phyloP scores from a whole-genome alignment of 257 asterid species.

The Ballota nigra region DNA sequence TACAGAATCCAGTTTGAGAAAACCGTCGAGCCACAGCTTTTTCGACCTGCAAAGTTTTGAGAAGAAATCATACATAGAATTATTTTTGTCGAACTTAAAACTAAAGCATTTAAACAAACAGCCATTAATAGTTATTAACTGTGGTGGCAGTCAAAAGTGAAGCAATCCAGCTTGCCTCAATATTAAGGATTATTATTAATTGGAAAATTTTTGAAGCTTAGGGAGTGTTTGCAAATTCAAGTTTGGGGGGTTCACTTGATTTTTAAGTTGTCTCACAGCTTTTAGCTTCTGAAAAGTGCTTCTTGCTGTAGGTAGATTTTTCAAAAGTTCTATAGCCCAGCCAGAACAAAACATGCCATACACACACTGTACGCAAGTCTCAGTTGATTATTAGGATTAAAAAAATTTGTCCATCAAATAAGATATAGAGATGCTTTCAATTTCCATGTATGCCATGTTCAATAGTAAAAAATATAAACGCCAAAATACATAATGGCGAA shows the following conservation, averaged over 20 bases:
- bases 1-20: constrained; percentile 54
- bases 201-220: not conserved
- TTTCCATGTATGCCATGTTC: no score
- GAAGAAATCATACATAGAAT: not conserved
- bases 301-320: no score
- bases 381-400: not conserved
- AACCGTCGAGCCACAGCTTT: constrained; percentile 92
- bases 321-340: no score
- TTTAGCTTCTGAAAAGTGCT: no score
- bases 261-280: no score
- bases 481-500: not conserved
- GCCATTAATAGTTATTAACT: not conserved
- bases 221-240: no score
- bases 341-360: not conserved
- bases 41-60: constrained; percentile 64
- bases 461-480: no score
- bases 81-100: not conserved
- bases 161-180: not conserved
- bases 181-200: not conserved
- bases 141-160: no score
- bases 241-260: no score
- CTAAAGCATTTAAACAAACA: not conserved
- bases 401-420: not conserved
- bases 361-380: not conserved
- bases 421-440: not conserved